Base-by-base conservation (phyloP, 306 rosid genomes). In the Begonia masoniana region DNA sequence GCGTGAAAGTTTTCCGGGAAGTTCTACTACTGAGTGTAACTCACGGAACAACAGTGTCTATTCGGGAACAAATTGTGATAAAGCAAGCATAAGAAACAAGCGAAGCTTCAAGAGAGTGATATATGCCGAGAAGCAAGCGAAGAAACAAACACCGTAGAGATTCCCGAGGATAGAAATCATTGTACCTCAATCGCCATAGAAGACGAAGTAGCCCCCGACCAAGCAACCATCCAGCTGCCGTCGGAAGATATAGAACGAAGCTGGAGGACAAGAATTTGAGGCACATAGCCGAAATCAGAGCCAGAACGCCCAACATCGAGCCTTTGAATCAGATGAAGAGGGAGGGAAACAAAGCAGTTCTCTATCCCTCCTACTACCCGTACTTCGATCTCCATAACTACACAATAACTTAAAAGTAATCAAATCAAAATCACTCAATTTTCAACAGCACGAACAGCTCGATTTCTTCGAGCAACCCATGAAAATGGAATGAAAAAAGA, bases 201-300 rank as follows among this genome's bases (percentile, higher is more conserved):
- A 58, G 80, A 10, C 1, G 97, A 85, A 10, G 92, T 69, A 67
- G 87, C 97, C 41, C 96, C 97, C 31, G 97, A 82, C 97, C 97
- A 89, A 43, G 97, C 77, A 56, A 85, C 82, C 57, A 68, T 63
- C 94, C 94, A 85, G 42, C 58, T 56, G 48, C 23, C 3, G 55
- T 61, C 68, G 53, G 63, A 56, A 12, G 72, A 26, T 35, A 58
- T 66, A 50, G 84, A 75, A 55, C 84, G 94, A 62, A 89, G 91
- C 52, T 89, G 83, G 48, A 89, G 91, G 19, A 78, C 62, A 66
- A 89, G 83, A 23, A 85, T 43, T 6, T 60, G 69, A 50, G 89
- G 74, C 54, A 73, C 78, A 0, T 49, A 60, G 10, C 57, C 13
- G 10, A 47, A 48, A 24, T 13, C 48, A 26, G 42, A 9, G 57